These are phyloP conservation scores for Artemisia argyi DNA, from an alignment of 129 eudicot species.

Conservation along the genomic window DNA sequence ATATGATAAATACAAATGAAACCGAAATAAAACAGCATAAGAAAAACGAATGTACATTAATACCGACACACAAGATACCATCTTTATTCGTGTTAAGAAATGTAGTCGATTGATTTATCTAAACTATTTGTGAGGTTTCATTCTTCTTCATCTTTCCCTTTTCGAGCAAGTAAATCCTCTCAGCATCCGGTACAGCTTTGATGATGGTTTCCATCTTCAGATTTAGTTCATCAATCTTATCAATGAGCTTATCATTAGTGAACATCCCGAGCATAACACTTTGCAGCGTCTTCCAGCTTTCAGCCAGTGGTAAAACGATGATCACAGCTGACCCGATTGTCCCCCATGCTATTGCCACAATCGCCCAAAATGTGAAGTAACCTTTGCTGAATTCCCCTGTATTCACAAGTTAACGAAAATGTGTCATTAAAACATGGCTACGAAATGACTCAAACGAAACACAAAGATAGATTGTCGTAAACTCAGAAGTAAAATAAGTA, in stretches of 20 bases:
- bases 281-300: constrained; percentile 83
- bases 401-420: constrained; percentile 11
- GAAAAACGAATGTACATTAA: background rate
- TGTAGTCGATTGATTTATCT: background rate
- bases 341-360: constrained; percentile 95
- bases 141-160: constrained; percentile 74
- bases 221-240: constrained; percentile 73
- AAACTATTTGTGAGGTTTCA: constrained; percentile 46
- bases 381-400: constrained; percentile 75
- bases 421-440: background rate
- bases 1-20: background rate
- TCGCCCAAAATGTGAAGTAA: constrained; percentile 94
- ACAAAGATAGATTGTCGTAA: too few species aligned
- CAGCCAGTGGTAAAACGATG: constrained; percentile 69
- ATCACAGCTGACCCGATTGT: constrained; percentile 89
- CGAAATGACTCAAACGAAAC: background rate
- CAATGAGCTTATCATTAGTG: constrained; percentile 76
- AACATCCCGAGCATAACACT: constrained; percentile 72
- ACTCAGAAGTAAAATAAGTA: too few species aligned
- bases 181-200: constrained; percentile 79
- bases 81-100: constrained; percentile 21
- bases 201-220: constrained; percentile 69
- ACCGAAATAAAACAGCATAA: background rate
- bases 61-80: background rate
- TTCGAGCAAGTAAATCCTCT: constrained; percentile 69